phyloP scores from a whole-genome alignment of 768 basidiomycete species.

The Mycena belliarum region DNA sequence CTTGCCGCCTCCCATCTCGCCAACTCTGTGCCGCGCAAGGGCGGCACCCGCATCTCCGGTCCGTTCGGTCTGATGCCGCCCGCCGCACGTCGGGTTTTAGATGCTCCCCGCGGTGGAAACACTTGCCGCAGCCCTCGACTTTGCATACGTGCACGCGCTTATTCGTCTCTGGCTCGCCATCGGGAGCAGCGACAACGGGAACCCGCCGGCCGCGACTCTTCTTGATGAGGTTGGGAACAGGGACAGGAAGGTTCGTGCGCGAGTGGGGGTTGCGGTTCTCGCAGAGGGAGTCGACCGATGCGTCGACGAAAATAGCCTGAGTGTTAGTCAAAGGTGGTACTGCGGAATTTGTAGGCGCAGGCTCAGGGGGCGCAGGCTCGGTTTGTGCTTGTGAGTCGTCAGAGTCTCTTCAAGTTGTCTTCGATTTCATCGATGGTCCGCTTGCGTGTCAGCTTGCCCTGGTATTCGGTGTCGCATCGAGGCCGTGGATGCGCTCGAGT shows the following conservation, averaged over 20 bases:
- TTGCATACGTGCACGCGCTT: conserved; percentile 59
- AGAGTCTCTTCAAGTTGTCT: conserved; percentile 2
- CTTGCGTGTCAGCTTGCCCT: conserved; percentile 7
- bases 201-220: conserved; percentile 60
- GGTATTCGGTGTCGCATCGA: too few species aligned
- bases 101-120: conserved; percentile 79
- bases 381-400: neutral
- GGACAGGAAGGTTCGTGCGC: conserved; percentile 36
- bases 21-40: too few species aligned
- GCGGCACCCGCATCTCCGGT: too few species aligned
- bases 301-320: conserved; percentile 9
- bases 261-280: neutral
- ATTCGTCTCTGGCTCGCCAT: neutral
- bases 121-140: conserved; percentile 78
- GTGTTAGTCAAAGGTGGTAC: conserved; percentile 4
- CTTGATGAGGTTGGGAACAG: conserved; percentile 67
- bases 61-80: too few species aligned
- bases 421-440: conserved; percentile 14
- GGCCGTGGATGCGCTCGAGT: too few species aligned
- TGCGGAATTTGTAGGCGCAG: too few species aligned
- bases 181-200: conserved; percentile 34
- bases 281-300: neutral
- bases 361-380: neutral
- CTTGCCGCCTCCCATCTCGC: too few species aligned
- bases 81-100: conserved; percentile 77